Percentiles rank a stretch among this genome's conserved stretches.
These are phyloP conservation scores for Zelopaecilomyces penicillatus DNA, from an alignment of 2,329 filamentous ascomycete species.

Conservation along the genomic window DNA sequence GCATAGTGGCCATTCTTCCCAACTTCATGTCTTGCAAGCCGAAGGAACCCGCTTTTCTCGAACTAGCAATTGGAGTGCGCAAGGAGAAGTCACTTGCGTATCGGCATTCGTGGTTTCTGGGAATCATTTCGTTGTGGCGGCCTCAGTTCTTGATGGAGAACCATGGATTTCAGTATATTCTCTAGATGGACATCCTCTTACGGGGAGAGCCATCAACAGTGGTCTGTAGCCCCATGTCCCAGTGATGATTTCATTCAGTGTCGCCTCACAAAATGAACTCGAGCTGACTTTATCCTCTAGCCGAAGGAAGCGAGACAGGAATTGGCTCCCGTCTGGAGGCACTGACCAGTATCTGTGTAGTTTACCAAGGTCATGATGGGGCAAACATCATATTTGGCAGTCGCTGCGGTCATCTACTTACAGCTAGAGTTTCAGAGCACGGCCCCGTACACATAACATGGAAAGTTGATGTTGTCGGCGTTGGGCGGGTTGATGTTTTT, in stretches of 20 bases:
- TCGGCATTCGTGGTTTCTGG: conserved; percentile 21
- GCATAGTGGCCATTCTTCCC: conserved; percentile 26
- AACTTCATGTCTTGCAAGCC: conserved; percentile 31
- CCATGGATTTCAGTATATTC: conserved; percentile 27
- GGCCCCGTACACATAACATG: conserved; percentile 18
- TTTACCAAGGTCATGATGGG: conserved; percentile 18
- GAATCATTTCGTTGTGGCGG: conserved; percentile 23
- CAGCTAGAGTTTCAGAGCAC: conserved; percentile 20
- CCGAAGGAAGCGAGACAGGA: neutral
- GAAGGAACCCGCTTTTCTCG: conserved; percentile 23
- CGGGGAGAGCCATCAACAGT: conserved; percentile 8
- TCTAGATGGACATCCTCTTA: conserved; percentile 16
- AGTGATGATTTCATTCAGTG: neutral
- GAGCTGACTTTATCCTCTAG: neutral
- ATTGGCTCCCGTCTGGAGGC: conserved; percentile 23
- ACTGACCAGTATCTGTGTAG: conserved; percentile 36
- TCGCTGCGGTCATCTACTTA: conserved; percentile 43
- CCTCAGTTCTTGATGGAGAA: conserved; percentile 22
- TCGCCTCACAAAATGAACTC: neutral
- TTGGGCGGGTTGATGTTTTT: conserved; percentile 28
- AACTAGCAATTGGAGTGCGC: conserved; percentile 23
- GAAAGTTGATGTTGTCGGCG: conserved; percentile 25
- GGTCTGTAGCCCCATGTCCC: neutral
- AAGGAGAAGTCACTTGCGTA: conserved; percentile 44
- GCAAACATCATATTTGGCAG: conserved; percentile 37